Percentiles rank a stretch among this genome's conserved stretches.
These are phyloP conservation scores for Geopyxis carbonaria DNA, from an alignment of 495 filamentous ascomycete genomes.

Conservation along the genomic window DNA sequence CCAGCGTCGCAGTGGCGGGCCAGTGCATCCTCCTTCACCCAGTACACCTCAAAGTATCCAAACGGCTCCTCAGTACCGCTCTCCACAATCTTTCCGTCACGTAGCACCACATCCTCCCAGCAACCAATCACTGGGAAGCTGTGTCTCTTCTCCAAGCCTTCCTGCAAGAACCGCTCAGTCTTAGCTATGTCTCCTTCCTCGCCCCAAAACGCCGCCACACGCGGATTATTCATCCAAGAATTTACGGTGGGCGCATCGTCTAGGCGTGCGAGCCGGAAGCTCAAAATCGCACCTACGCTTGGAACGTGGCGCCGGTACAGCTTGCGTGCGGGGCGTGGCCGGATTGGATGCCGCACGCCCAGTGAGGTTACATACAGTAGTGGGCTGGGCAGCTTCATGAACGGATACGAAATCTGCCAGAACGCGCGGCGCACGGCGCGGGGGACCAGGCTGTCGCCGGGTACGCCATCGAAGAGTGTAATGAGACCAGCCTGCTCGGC, in stretches of 20 bases:
- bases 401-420: conserved; percentile 83
- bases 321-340: conserved; percentile 75
- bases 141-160: conserved; percentile 46
- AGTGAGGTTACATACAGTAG: conserved; percentile 46
- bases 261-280: conserved; percentile 50
- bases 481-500: conserved; percentile 14
- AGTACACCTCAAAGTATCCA: conserved; percentile 96
- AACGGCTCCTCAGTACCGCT: conserved; percentile 54
- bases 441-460: conserved; percentile 5
- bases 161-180: conserved; percentile 46
- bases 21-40: conserved; percentile 84
- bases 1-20: conserved; percentile 38
- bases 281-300: conserved; percentile 65
- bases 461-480: conserved; percentile 8
- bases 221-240: conserved; percentile 76
- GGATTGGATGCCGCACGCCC: conserved; percentile 65
- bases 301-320: conserved; percentile 83
- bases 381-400: conserved; percentile 34
- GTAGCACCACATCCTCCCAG: conserved; percentile 42
- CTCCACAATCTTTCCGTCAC: conserved; percentile 4
- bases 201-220: conserved; percentile 72
- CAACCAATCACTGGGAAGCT: conserved; percentile 82
- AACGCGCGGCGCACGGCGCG: conserved; percentile 39
- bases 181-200: conserved; percentile 44
- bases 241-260: conserved; percentile 60